Conservation (phyloP, 768 basidiomycete genomes). For the Myochromella boudieri region DNA sequence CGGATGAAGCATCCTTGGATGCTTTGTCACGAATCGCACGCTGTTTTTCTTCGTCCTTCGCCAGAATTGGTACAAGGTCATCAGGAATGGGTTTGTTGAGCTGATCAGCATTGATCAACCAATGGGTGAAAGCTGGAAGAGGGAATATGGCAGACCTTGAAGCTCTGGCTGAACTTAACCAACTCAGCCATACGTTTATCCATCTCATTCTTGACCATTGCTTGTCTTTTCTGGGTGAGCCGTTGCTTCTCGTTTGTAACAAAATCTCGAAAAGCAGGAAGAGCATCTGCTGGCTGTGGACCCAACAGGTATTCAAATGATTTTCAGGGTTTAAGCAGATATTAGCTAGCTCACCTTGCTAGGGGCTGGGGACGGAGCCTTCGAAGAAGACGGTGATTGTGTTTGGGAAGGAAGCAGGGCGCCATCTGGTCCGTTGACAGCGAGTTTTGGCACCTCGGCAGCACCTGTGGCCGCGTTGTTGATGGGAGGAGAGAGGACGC, state of each 20-base stretch:
- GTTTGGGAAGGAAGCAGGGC: constrained; percentile 41
- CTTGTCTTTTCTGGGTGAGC: constrained; percentile 87
- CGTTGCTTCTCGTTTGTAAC: constrained; percentile 90
- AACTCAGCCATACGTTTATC: constrained; percentile 93
- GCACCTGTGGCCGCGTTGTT: neutral
- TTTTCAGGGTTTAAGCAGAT: neutral
- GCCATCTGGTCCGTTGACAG: constrained; percentile 80
- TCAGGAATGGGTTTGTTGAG: constrained; percentile 94
- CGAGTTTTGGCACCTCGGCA: neutral
- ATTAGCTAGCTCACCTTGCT: neutral
- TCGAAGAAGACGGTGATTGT: constrained; percentile 46
- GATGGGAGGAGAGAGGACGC: constrained; percentile 22
- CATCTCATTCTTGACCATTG: constrained; percentile 88
- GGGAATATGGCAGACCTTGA: constrained; percentile 66
- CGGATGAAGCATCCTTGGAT: constrained; percentile 61
- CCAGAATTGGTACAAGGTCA: constrained; percentile 88
- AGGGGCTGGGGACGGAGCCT: constrained; percentile 67
- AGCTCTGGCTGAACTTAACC: constrained; percentile 88
- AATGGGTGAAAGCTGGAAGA: neutral
- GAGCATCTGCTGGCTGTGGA: constrained; percentile 65
- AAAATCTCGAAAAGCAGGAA: constrained; percentile 89
- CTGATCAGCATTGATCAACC: constrained; percentile 35
- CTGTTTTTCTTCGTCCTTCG: constrained; percentile 93
- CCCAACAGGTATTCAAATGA: constrained; percentile 5
- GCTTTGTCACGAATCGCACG: constrained; percentile 80